Evolutionary conservation across 352 stramenopile species (phyloP), one percentile per base, ranked within the genome.

Genomic region (Phytophthora cryptogea): DNA sequence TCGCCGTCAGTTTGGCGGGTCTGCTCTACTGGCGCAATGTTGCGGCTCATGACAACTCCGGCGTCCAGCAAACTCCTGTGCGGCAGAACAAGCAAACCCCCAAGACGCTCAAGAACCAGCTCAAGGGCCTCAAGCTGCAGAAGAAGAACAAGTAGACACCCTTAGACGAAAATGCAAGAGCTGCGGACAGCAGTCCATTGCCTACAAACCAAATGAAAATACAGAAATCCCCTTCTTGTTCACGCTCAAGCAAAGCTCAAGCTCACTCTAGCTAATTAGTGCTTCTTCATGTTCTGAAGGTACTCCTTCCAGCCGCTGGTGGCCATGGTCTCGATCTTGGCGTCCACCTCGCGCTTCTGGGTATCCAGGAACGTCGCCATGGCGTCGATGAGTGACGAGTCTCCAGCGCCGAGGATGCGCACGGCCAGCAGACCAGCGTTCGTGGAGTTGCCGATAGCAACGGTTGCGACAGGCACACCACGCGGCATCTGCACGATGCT

Each of bases 401-500:
- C 83, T 41, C 78, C 54, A 27, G 75, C 88, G 30, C 87, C 96
- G 8, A 99, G 77, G 44, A 98, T 99, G 30, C 97, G 86, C 45
- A 99, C 92, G 23, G 97, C 97, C 50, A 99, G 67, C n/a, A 99
- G 69, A 26, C 96, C 97, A 0, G 97, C 97, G 78, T 99, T 99
- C 41, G 83, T 97, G 11, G 96, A 91, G 80, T 99, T 99, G 53
- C 96, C 96, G 65, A 99, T 99, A 2, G 96, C 97, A 11, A 99
- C 97, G 9, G 97, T 99, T 2, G 97, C 97, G 35, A 99, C 97
- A 9, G 97, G 97, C 31, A 99, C 88, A 47, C 97, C 97, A 31
- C 94, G 78, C 33, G 97, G 97, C 97, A 99, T 99, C 83, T 99
- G 97, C 20, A 99, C 96, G 72, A 99, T 99, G 68, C 92, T 98